Evolutionary conservation across 495 filamentous ascomycete genomes (phyloP), one percentile per base, ranked within the genome.

Genomic region (Bacidia rubella): DNA sequence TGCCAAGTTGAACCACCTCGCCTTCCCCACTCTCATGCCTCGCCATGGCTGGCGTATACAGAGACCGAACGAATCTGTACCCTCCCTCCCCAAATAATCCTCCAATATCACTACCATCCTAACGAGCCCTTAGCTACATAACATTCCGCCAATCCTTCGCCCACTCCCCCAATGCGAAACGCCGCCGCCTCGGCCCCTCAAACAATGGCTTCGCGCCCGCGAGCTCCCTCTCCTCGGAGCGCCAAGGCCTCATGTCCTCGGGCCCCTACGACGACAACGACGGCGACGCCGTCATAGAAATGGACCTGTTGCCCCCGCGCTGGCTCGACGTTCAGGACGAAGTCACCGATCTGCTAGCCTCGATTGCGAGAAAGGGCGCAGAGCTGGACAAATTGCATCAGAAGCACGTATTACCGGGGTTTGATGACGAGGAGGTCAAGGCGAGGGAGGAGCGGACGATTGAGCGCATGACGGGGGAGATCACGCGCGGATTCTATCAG

Each of bases 61-160:
- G 92, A 72, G 92, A 98, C 77, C 81, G 92, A 70, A 98, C 93
- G 47, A 98, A 97, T 65, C 83, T 98, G 90, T 95, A 50, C 0
- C 5, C 15, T n/a, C 47, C 17, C 19, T 35, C 17, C 3, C 25
- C 32, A 35, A 38, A 25, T 24, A 19, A 26, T 26, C 26, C 45
- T 26, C 21, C 20, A 24, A 2, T 19, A 11, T 47, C 60, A 35
- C 21, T 44, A 49, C 49, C 57, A 48, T n/a, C n/a, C n/a, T 63
- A 42, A 23, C 32, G 22, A n/a, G 26, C 19, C 40, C 17, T 19
- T 62, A 96, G 92, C 63, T 98, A 90, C 68, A 93, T 98, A 65
- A 96, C 92, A 63, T 98, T 97, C 73, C 89, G 92, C 53, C 92
- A 97, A 70, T 96, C 90, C 54, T 96, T 96, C 67, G 79, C 88